Evolutionary conservation across 495 filamentous ascomycete species (phyloP).

Genomic region (Aspergillus cavernicola): DNA sequence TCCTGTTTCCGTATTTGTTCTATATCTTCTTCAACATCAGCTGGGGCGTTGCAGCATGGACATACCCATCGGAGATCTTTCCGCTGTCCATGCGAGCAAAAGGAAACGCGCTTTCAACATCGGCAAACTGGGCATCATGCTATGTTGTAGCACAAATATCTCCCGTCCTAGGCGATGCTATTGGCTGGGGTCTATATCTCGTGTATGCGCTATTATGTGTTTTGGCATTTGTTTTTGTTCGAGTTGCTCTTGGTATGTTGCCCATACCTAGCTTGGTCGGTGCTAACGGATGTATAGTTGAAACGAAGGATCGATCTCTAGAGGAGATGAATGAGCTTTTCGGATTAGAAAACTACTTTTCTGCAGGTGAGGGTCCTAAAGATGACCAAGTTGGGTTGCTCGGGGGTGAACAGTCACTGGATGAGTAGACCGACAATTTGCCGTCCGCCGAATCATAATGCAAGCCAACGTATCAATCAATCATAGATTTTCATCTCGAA

Average conservation of each 20-base stretch:
- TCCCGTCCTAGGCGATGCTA: constrained; percentile 59
- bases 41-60: constrained; percentile 24
- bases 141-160: constrained; percentile 66
- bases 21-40: constrained; percentile 62
- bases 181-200: constrained; percentile 68
- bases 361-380: constrained; percentile 1
- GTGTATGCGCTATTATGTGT: constrained; percentile 65
- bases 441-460: no score
- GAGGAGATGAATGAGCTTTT: constrained; percentile 23
- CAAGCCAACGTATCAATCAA: no score
- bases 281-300: constrained; percentile 8
- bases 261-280: not conserved
- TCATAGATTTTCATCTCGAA: no score
- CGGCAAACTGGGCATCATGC: constrained; percentile 27
- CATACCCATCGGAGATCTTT: constrained; percentile 25
- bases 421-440: not conserved
- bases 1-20: constrained; percentile 74
- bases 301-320: constrained; percentile 15
- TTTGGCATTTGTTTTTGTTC: constrained; percentile 49
- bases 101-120: constrained; percentile 24
- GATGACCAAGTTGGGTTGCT: not conserved
- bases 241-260: constrained; percentile 14
- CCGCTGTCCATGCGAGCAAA: constrained; percentile 27
- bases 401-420: not conserved
- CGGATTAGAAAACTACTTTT: constrained; percentile 19